Base-by-base conservation (phyloP, 352 stramenopile species). In the Globisporangium spiculum region DNA sequence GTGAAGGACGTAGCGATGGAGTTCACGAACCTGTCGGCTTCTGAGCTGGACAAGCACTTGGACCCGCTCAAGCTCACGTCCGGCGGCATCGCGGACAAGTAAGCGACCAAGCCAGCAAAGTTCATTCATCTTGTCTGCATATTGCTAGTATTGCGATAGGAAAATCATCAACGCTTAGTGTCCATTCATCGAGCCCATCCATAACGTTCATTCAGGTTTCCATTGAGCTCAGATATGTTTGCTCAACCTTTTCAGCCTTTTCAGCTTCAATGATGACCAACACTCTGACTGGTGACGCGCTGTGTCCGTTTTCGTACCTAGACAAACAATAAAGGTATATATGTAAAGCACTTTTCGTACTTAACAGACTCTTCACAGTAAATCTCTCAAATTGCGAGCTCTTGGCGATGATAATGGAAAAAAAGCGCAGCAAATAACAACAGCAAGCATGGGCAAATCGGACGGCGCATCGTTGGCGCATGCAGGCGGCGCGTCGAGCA, bases 11-110 rank as follows among this genome's bases (percentile, higher is more conserved):
- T 83, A 6, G 77, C 77, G 12, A 67, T 85, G 41, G 72, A 82
- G 63, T 75, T 73, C 59, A 81, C 73, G 27, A 60, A 74, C 46
- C 71, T 89, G 30, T 83, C 77, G 50, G 67, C 72, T 32, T 70
- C 79, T 1, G 78, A 89, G 50, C 76, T 86, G 34, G 80, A 89
- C 73, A 83, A 83, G 70, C 66, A 80, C 58, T 62, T 86, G n/a
- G 74, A 84, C 57, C 78, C 78, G 14, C 59, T 73, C 53, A 75
- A 84, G 68, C 77, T 86, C 68, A 84, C 77, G 26, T 64, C 66
- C 16, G 77, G 77, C 44, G 77, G 77, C 63, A 84, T 84, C 34
- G 77, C 77, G 32, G 68, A 84, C 52, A 76, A 73, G 72, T 67
- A 73, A 52, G 38, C 20, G 48, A 22, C 41, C 44, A 52, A 22